Evolutionary conservation across 179 eudicot genomes (phyloP).

Genomic region (Amaranthus tricolor): DNA sequence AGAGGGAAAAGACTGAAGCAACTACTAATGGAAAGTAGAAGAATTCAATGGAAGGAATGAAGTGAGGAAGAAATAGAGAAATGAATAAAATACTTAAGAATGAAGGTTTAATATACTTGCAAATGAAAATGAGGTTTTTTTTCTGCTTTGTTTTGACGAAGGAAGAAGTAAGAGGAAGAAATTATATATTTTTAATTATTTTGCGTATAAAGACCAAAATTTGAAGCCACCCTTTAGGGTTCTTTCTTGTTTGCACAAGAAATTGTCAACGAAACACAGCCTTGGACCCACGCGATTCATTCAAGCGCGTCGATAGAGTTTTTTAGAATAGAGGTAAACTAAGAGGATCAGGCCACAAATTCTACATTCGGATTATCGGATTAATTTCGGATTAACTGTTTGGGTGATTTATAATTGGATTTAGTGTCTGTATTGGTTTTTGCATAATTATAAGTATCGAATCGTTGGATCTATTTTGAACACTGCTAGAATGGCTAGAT

Average conservation of each 20-base stretch:
- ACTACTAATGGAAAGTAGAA: slow-evolving; percentile 11
- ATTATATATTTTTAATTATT: background rate
- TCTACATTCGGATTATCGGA: background rate
- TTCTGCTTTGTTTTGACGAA: background rate
- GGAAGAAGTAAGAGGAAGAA: background rate
- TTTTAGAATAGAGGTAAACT: no score
- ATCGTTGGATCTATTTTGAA: no score
- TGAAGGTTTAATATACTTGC: background rate
- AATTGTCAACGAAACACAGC: slow-evolving; percentile 25
- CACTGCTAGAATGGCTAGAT: no score
- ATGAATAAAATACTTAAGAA: slow-evolving; percentile 21
- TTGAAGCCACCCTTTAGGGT: slow-evolving; percentile 29
- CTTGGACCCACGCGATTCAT: slow-evolving; percentile 25
- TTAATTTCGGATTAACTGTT: background rate
- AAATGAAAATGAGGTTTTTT: slow-evolving; percentile 4
- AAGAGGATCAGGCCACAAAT: background rate
- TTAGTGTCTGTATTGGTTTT: no score
- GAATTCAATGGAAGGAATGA: slow-evolving; percentile 8
- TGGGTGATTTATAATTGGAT: no score
- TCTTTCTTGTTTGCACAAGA: slow-evolving; percentile 16
- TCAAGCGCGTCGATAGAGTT: slow-evolving; percentile 16
- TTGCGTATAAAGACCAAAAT: slow-evolving; percentile 17
- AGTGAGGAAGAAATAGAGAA: slow-evolving; percentile 17
- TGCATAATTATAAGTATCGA: no score
- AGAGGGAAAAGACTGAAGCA: slow-evolving; percentile 11